Base-by-base conservation (phyloP, 2,329 filamentous ascomycete genomes). In the Trichoderma cornu-damae region DNA sequence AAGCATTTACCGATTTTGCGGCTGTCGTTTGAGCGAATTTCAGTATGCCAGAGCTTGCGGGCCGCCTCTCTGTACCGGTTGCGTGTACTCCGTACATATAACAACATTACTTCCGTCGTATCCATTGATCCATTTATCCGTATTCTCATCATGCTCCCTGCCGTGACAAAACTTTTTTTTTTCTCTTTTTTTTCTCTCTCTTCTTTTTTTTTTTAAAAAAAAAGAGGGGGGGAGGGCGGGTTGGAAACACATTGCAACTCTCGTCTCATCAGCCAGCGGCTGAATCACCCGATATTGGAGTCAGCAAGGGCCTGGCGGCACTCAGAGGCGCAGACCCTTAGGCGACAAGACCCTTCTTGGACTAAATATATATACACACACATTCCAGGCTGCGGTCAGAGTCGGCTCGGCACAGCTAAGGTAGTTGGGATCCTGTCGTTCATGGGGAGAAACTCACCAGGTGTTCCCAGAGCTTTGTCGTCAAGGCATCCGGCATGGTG, bases 391-490 rank as follows among this genome's bases (percentile, higher is more conserved):
- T 11, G 4, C 2, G 9, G 26, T 46, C 20, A 54, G 42, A 46
- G 16, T 3, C 4, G 9, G 16, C 11, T 37, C n/a, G n/a, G 12
- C 12, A n/a, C n/a, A 12, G 34, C 22, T 14, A 12, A 4, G 8
- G 22, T 4, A 16, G 16, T 35, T 6, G 26, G 6, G 32, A n/a
- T n/a, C n/a, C n/a, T n/a, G n/a, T n/a, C n/a, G n/a, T n/a, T n/a
- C n/a, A n/a, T n/a, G n/a, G n/a, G n/a, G n/a, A n/a, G 1, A 20
- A 37, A 70, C 73, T 71, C 71, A 79, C 80, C 65, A 84, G 69
- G 70, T 94, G 95, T 61, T 96, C 93, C 93, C 93, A 97, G 60
- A 99, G 85, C 84, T 90, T 91, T 73, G 94, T 95, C 70, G 94
- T 88, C 35, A 97, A 80, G 26, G 78, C 75, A 63, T 97, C 94